Evolutionary conservation across 2,329 filamentous ascomycete species (phyloP), one percentile per base, ranked within the genome.

Genomic region (Cadophora luteo-olivacea): DNA sequence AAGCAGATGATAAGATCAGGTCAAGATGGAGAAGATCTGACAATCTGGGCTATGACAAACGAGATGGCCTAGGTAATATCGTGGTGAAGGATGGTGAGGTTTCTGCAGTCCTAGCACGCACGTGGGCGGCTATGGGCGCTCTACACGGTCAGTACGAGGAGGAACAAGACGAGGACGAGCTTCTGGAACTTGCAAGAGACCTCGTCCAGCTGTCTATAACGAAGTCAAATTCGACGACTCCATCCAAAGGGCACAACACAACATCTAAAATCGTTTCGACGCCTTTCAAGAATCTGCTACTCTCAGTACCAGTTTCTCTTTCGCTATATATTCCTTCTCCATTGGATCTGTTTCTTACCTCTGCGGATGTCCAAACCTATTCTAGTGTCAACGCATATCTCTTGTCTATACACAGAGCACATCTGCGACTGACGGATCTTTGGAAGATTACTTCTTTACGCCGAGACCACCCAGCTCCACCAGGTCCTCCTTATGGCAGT

Each of bases 11-110:
- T 65, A 91, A 89, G 73, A 86, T 96, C 29, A 86, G 88, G n/a
- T 89, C 87, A 72, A 89, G 93, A 61, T 92, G 92, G 85, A 88
- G 85, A 73, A 83, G 89, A 71, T 83, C 88, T 12, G 86, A 87
- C 49, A 88, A 87, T 64, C 77, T 89, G 6, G 84, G 83, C 1
- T 84, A 84, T 77, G 85, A 87, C 76, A 86, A 85, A 75, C 79
- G 85, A 76, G 87, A 89, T 68, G 83, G 85, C 4, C 75, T 93
- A 3, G 85, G 86, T 54, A 87, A 87, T 0, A 81, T 94, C 32
- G 79, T 90, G 4, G 86, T 97, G 68, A 97, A 97, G 78, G 94
- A 97, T 73, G 92, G 92, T 1, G 95, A 98, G 78, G 89, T 97
- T 1, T 87, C 89, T 12, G 89, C 92, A 11, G 89, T 94, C 11